Base-by-base conservation (phyloP, 768 basidiomycete species). In the Amanita pseudoporphyria region DNA sequence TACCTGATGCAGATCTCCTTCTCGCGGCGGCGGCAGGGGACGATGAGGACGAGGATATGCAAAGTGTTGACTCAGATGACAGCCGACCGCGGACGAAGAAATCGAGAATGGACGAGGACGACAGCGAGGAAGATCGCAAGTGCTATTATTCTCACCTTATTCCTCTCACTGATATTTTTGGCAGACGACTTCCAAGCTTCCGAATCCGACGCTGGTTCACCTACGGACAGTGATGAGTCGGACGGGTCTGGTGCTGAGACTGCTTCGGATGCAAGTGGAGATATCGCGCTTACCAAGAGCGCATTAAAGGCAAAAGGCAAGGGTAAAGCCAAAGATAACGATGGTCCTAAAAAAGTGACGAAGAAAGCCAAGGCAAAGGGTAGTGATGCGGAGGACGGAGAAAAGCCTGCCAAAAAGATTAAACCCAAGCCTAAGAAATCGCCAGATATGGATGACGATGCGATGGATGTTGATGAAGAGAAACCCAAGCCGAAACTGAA, bases 111-210 rank as follows among this genome's bases (percentile, higher is more conserved):
- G 73, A 74, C 31, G 83, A 92, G 36, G 84, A 87, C 28, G 87
- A 90, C 36, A 87, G 84, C 52, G 84, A 82, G 56, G 74, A 84
- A 60, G 79, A 83, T 60, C 83, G 83, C 83, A 37, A 19, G 53
- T 44, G 37, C 5, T 32, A 42, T 10, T 1, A 37, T 32, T 6
- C 38, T 32, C 33, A 42, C 10, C 22, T 9, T 6, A 44, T 46
- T 18, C 19, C 45, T 50, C 35, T 42, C 12, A 26, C 39, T 42
- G 10, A 16, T 42, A 41, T 30, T 22, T 43, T 47, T 52, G 57
- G 52, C 62, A 87, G 95, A 94, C 64, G 93, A 96, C 66, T 98
- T 98, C 78, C 67, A 82, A 53, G 92, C 83, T 6, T 90, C 86
- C 6, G 83, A 71, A 1, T 87, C 87, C 0, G 93, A 96, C 58